Evolutionary conservation across 306 rosid species (phyloP).

Genomic region (Quercus alba): DNA sequence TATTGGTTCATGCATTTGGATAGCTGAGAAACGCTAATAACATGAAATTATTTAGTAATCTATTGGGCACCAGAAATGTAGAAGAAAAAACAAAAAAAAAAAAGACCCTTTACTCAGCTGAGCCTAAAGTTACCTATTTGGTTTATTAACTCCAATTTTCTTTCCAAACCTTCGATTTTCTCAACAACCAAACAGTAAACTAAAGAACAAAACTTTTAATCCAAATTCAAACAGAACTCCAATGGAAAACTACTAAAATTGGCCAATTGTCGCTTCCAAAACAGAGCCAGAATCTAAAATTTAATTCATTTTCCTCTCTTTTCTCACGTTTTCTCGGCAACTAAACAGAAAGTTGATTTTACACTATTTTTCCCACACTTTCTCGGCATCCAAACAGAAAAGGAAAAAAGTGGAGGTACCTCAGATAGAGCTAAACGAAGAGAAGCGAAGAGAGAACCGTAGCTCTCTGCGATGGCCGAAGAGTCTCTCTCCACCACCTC

Average conservation of each 20-base stretch:
- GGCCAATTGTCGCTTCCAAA: background rate
- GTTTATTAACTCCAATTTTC: background rate
- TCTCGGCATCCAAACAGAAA: slow-evolving; percentile 9
- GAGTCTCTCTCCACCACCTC: slow-evolving; percentile 80
- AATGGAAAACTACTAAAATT: background rate
- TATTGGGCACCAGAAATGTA: background rate
- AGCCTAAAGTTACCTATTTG: background rate
- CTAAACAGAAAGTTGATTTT: background rate
- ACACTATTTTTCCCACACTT: background rate
- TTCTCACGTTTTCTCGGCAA: slow-evolving; percentile 4
- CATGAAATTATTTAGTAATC: background rate
- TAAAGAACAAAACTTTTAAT: background rate
- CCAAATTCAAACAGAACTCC: background rate
- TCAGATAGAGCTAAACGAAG: slow-evolving; percentile 73
- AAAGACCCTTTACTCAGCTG: background rate
- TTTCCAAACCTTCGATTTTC: background rate
- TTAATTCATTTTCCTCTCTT: background rate
- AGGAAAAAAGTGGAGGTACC: slow-evolving; percentile 21
- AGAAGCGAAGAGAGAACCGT: slow-evolving; percentile 72
- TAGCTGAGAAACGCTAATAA: background rate
- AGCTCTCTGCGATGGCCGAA: slow-evolving; percentile 69
- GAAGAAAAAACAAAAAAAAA: too few species aligned
- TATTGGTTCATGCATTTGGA: background rate
- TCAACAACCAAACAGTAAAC: background rate
- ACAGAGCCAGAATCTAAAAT: background rate